Base-by-base conservation (phyloP, 371 early-diverging fungal genomes). In the Mucor velutinosus region DNA sequence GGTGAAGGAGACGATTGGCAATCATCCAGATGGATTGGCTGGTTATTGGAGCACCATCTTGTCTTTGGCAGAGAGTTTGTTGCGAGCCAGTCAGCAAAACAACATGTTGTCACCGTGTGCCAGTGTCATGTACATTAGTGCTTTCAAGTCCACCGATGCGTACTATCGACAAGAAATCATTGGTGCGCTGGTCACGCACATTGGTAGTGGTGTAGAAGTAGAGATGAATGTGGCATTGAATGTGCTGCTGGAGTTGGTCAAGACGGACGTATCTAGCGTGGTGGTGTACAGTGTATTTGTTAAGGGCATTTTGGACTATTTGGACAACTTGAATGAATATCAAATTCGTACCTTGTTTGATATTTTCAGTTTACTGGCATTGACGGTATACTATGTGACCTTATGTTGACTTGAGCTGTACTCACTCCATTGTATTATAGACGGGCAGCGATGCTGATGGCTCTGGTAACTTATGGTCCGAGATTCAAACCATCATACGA, bases 101-200 rank as follows among this genome's bases (percentile, higher is more conserved):
- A 70, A 72, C 4, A 65, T 69, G 0, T 64, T 90, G 0, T 77
- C 84, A 21, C 71, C 84, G 6, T 79, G 81, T 3, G 84, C 89
- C 7, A 81, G 76, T 19, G 70, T 80, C 1, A 63, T 91, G 4
- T 89, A 91, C 66, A 76, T 71, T 0, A 70, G 76, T 49, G 70
- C 84, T 7, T 84, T 89, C 71, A 70, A 85, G 64, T 69, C 87
- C 23, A 81, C 88, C 30, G 91, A 90, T 62, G 76, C 82, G 11
- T 90, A 89, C 68, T 85, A 90, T 66, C 85, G 87, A 43, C 92
- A 93, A 53, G 94, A 94, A 77, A 89, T 92, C 29, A 76, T 93
- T 33, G 93, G 89, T 7, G 87, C 89, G 2, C 72, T 94, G 32
- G 91, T 93, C 0, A 91, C 90, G n/a, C 93, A 94, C 66, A 88